These are phyloP conservation scores for Chrysanthemum seticuspe DNA, from an alignment of 129 eudicot genomes.

Conservation along the genomic window DNA sequence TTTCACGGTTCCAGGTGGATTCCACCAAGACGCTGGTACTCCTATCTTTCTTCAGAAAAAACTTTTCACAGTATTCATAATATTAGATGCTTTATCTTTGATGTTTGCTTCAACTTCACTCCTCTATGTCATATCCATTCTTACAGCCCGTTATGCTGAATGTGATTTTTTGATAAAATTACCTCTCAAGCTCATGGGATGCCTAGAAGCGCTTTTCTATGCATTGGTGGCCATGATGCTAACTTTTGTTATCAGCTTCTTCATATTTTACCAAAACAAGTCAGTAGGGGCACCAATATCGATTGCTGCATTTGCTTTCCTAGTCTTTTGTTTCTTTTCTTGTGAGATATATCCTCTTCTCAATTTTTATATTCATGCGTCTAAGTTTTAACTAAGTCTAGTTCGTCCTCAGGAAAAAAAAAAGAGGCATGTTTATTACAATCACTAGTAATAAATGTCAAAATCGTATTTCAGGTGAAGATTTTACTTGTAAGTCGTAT, in stretches of 20 bases:
- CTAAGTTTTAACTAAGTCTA: background rate
- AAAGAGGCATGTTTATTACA: background rate
- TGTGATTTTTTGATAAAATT: slow-evolving; percentile 11
- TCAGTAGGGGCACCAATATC: slow-evolving; percentile 6
- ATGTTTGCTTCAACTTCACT: slow-evolving; percentile 18
- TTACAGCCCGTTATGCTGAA: slow-evolving; percentile 21
- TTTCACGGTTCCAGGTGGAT: slow-evolving; percentile 17
- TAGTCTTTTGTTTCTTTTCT: background rate
- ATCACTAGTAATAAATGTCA: background rate
- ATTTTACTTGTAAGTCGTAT: no score
- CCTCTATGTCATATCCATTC: background rate
- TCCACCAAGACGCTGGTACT: background rate
- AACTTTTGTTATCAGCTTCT: background rate
- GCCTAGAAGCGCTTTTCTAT: background rate
- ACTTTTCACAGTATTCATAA: slow-evolving; percentile 7
- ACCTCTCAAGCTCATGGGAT: background rate
- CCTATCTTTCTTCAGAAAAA: slow-evolving; percentile 3
- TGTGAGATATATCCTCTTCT: background rate
- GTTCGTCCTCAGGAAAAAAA: background rate
- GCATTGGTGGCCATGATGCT: slow-evolving; percentile 6
- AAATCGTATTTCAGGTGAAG: no score
- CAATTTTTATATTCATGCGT: background rate
- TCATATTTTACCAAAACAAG: slow-evolving; percentile 5
- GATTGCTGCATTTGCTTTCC: background rate
- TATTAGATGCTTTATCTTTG: slow-evolving; percentile 19